phyloP scores from a whole-genome alignment of 768 basidiomycete genomes.

The Lactarius sanguifluus region DNA sequence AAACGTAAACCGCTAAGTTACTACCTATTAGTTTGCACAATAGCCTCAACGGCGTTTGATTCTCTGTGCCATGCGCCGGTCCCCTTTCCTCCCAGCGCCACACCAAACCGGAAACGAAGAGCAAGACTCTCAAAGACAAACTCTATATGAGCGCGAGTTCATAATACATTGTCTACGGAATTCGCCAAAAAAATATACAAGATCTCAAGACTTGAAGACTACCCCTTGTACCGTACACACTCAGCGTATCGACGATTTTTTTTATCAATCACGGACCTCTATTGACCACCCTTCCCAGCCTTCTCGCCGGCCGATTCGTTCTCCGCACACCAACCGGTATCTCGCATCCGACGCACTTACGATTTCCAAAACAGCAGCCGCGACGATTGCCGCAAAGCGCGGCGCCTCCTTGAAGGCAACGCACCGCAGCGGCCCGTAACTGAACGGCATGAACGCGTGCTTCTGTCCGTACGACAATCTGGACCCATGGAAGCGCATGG shows the following conservation, averaged over 20 bases:
- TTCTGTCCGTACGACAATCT: slow-evolving; percentile 28
- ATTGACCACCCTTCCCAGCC: slow-evolving; percentile 49
- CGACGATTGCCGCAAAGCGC: slow-evolving; percentile 50
- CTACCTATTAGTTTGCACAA: no score
- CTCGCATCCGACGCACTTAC: slow-evolving; percentile 35
- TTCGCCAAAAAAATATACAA: neutral
- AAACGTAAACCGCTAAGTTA: no score
- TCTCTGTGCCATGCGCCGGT: no score
- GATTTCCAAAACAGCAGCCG: slow-evolving; percentile 43
- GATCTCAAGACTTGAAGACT: neutral
- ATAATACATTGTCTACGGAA: neutral
- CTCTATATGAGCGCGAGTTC: neutral
- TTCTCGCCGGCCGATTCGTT: slow-evolving; percentile 39
- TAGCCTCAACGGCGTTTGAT: no score
- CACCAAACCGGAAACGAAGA: no score
- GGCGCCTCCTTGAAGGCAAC: slow-evolving; percentile 52
- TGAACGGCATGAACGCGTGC: slow-evolving; percentile 46
- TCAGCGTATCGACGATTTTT: neutral
- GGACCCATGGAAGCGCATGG: slow-evolving; percentile 41
- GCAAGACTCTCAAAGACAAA: no score
- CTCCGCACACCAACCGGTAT: slow-evolving; percentile 33
- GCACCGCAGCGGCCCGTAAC: slow-evolving; percentile 48
- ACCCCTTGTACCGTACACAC: neutral
- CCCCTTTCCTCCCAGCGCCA: no score
- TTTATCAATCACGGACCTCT: neutral